phyloP scores from a whole-genome alignment of 2,329 filamentous ascomycete genomes.

The Tolypocladium ophioglossoides region DNA sequence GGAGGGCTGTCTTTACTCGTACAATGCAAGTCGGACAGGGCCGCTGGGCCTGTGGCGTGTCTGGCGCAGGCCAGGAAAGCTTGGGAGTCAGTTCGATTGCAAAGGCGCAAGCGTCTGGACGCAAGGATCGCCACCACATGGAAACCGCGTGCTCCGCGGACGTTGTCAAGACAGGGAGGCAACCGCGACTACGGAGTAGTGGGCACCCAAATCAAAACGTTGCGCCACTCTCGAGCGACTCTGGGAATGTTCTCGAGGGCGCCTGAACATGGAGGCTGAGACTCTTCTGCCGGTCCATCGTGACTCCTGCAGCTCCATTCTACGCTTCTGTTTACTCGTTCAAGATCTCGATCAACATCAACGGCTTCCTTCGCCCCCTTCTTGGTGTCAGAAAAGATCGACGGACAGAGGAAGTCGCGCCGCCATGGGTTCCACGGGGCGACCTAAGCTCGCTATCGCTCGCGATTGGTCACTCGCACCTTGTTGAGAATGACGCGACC shows the following conservation, averaged over 20 bases:
- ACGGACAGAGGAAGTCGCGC: too few relatives aligned
- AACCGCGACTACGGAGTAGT: neutral
- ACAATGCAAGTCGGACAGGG: neutral
- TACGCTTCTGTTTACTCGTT: too few relatives aligned
- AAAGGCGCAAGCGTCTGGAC: neutral
- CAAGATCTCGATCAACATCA: too few relatives aligned
- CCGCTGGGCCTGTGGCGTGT: neutral
- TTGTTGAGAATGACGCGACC: neutral
- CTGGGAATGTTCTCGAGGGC: neutral
- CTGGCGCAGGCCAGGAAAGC: too few relatives aligned
- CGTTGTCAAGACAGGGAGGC: neutral
- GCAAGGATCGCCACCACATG: neutral
- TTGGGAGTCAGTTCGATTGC: neutral
- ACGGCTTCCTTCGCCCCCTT: neutral
- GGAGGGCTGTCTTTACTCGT: neutral
- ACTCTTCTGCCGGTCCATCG: neutral
- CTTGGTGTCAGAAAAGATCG: neutral
- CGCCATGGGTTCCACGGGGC: too few relatives aligned
- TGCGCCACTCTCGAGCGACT: too few relatives aligned
- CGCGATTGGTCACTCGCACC: neutral
- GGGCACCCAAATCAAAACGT: too few relatives aligned
- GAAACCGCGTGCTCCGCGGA: too few relatives aligned
- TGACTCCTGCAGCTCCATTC: neutral
- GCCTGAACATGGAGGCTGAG: neutral
- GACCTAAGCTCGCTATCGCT: neutral